Percentiles rank a stretch among this genome's conserved stretches.
phyloP scores from a whole-genome alignment of 2,329 filamentous ascomycete genomes.

The Metarhizium sp. region DNA sequence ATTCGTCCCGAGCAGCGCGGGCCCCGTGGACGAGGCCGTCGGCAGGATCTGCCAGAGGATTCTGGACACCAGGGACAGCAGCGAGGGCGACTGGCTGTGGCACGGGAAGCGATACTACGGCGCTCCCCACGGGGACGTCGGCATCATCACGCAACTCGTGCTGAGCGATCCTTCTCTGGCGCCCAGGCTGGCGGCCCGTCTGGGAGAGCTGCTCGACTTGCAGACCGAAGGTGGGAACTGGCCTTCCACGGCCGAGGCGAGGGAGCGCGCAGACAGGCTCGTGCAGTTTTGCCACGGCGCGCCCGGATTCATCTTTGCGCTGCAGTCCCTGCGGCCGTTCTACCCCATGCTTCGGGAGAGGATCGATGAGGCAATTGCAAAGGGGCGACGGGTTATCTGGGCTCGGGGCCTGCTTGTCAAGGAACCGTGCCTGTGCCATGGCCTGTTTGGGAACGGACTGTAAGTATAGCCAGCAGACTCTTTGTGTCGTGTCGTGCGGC shows the following conservation, averaged over 20 bases:
- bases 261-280: slow-evolving; percentile 23
- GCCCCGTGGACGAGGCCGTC: slow-evolving; percentile 43
- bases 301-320: slow-evolving; percentile 50
- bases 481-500: too few relatives aligned
- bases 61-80: slow-evolving; percentile 36
- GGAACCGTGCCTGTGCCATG: slow-evolving; percentile 56
- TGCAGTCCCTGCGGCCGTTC: slow-evolving; percentile 44
- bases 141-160: slow-evolving; percentile 62
- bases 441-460: slow-evolving; percentile 55
- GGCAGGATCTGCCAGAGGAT: slow-evolving; percentile 50
- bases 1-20: slow-evolving; percentile 39
- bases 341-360: slow-evolving; percentile 44
- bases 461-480: slow-evolving; percentile 23
- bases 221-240: slow-evolving; percentile 57
- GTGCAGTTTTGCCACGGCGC: slow-evolving; percentile 62
- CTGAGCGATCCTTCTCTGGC: slow-evolving; percentile 47
- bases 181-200: slow-evolving; percentile 38
- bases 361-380: slow-evolving; percentile 42
- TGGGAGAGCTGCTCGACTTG: slow-evolving; percentile 46
- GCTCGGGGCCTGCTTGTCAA: slow-evolving; percentile 51
- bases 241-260: slow-evolving; percentile 34
- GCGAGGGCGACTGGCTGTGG: slow-evolving; percentile 48
- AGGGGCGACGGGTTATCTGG: slow-evolving; percentile 43
- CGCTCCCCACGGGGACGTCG: slow-evolving; percentile 57
- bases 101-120: slow-evolving; percentile 54